Percentiles rank a stretch among this genome's conserved stretches.
Conservation (phyloP, 495 filamentous ascomycete genomes). For the Daldinia bambusicola region DNA sequence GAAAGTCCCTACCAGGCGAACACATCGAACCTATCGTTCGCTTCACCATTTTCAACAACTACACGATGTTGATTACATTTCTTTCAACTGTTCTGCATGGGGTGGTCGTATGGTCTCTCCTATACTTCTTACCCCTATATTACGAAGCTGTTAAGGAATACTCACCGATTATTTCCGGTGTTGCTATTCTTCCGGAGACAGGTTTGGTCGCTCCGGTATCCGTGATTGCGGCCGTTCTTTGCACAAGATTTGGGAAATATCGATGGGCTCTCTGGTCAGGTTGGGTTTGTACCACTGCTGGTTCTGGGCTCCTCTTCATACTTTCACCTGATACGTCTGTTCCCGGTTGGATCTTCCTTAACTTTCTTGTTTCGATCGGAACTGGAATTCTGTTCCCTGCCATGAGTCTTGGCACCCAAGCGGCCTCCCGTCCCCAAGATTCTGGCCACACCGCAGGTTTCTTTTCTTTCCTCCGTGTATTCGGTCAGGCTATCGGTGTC, state of each 20-base stretch:
- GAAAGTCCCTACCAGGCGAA: background rate
- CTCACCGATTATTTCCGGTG: constrained; percentile 12
- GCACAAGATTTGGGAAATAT: constrained; percentile 7
- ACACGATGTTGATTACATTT: constrained; percentile 6
- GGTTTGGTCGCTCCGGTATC: constrained; percentile 12
- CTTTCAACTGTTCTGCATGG: constrained; percentile 5
- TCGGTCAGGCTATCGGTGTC: constrained; percentile 13
- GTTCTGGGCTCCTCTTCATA: constrained; percentile 1
- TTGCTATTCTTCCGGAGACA: constrained; percentile 12
- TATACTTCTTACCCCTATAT: constrained; percentile 13
- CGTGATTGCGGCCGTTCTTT: constrained; percentile 4
- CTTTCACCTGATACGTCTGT: constrained; percentile 5
- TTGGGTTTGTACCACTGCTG: constrained; percentile 6
- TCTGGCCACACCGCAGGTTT: constrained; percentile 10
- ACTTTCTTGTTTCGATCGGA: constrained; percentile 4
- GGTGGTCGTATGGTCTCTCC: constrained; percentile 15
- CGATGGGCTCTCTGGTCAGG: constrained; percentile 17
- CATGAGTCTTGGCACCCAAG: constrained; percentile 6
- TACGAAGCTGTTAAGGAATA: constrained; percentile 14
- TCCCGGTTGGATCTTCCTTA: constrained; percentile 9
- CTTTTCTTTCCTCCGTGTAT: constrained; percentile 19
- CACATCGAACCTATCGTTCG: constrained; percentile 10
- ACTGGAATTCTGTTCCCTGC: constrained; percentile 5
- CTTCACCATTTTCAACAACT: constrained; percentile 19
- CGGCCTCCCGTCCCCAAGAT: constrained; percentile 6